Base-by-base conservation (phyloP, 352 stramenopile genomes). In the Achlya hypogyna region DNA sequence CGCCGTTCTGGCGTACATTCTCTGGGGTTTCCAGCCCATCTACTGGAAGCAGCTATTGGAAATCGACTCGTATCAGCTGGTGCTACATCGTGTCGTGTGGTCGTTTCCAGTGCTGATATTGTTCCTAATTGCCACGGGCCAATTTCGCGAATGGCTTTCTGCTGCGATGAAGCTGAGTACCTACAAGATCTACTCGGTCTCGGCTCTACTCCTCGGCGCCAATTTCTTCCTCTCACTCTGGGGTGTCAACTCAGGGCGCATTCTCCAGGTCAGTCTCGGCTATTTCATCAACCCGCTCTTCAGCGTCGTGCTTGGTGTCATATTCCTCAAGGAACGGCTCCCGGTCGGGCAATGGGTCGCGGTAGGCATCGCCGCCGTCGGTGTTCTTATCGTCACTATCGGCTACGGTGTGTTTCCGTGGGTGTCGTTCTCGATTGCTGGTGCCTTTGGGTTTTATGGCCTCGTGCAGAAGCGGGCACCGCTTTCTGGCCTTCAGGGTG, bases 31-130 rank as follows among this genome's bases (percentile, higher is more conserved):
- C 22, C 25, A 25, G 14, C 60, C 60, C 27, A 67, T 67, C 51
- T 67, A 67, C 60, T 67, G 60, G 60, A 67, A 67, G 51, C 60
- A 67, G 42, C 42, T 67, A 42, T 20, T 45, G 3, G 38, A 59
- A 14, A 38, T 58, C 28, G 16, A 49, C n/a, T 67, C 51, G 28
- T 49, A 58, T 25, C 60, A 67, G 32, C 51, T 67, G 4, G 20
- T 67, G 18, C 51, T 49, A 22, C 60, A 67, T 16, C 60, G 60
- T 12, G 51, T 67, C 0, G 60, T 67, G 2, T 67, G 60, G 60
- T 49, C 60, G 28, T 34, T 67, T 27, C 60, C 60, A 1, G 51
- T 49, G 45, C 51, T 67, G 6, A 5, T 67, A 9, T 10, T 67
- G 18, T 67, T 58, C 51, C 60, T 67, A 18, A 16, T 45, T 23